Evolutionary conservation across 139 green algal species (phyloP).

Genomic region (Asterochloris erici): DNA sequence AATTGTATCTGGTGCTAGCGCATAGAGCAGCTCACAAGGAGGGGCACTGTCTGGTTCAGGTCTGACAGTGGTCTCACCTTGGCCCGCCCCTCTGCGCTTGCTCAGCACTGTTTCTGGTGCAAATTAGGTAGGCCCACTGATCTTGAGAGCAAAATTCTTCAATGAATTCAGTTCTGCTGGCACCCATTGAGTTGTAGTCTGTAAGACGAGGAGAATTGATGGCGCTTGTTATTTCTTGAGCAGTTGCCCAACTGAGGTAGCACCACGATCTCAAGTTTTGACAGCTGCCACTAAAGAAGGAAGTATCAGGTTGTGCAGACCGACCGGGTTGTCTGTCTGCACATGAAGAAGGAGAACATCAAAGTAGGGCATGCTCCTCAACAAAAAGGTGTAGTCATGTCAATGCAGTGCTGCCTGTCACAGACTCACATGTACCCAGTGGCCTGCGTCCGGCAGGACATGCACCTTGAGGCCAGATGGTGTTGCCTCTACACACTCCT

Average conservation of each 20-base stretch:
- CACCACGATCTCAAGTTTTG: no score
- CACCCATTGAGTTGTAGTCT: no score
- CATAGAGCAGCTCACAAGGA: slow-evolving; percentile 1
- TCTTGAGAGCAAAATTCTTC: no score
- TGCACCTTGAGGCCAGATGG: slow-evolving; percentile 20
- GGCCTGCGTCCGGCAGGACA: slow-evolving; percentile 59
- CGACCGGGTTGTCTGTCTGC: slow-evolving; percentile 57
- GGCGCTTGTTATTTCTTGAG: no score
- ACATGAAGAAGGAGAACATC: not conserved
- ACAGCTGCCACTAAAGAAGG: not conserved
- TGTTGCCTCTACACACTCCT: slow-evolving; percentile 1
- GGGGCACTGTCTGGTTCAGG: no score
- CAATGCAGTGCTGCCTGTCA: not conserved
- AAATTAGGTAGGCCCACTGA: no score
- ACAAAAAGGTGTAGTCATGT: not conserved
- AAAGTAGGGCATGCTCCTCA: not conserved
- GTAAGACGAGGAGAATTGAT: no score
- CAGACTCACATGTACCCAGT: slow-evolving; percentile 67
- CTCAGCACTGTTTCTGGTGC: no score
- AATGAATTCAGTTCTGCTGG: no score
- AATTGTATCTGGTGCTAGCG: slow-evolving; percentile 70
- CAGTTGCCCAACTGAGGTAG: no score
- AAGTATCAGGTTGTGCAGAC: slow-evolving; percentile 48
- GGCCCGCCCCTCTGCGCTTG: no score
- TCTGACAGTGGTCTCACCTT: no score